Evolutionary conservation across 805 yeast species (phyloP), one percentile per base, ranked within the genome.

Genomic region (Metschnikowia matae): DNA sequence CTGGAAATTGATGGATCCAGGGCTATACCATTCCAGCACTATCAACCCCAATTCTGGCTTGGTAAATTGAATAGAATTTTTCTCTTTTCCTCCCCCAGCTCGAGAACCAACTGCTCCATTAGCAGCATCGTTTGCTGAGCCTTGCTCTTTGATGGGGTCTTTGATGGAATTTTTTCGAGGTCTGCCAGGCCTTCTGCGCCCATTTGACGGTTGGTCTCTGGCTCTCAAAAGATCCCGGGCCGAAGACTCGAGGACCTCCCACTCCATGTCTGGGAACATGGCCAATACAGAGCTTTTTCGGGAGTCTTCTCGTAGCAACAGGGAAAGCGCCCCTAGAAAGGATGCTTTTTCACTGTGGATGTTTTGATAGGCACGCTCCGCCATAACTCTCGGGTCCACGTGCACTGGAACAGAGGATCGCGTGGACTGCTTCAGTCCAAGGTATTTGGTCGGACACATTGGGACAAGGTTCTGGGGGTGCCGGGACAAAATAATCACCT

Each of bases 11-110:
- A 56, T 50, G 3, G 49, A 50, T 3, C 52, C 44, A 1, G 46
- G 38, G 17, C 47, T 48, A 44, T 51, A 46, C 61, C 61, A 57
- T 42, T 54, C 55, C 48, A 43, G 51, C n/a, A 57, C 53, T n/a
- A 57, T 45, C 40, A 57, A 46, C 23, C 49, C 48, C 15, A 55
- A 46, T 38, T 57, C 61, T 0, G 58, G 56, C 41, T 44, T 37
- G 14, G 61, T 55, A 29, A 57, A 46, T 29, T 40, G 40, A 3
- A 15, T 37, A 8, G n/a, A 6, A 14, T 3, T 8, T 7, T n/a
- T 8, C 4, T 23, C 34, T 20, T 39, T 10, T 21, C 15, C 32
- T 4, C 18, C 29, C 2, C 10, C 20, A 14, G 13, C 11, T 4
- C 13, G 40, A 14, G 13, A 38, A 10, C 10, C 15, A 4, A 8